These are phyloP conservation scores for Pseudogymnoascus sp. DNA, from an alignment of 2,329 filamentous ascomycete genomes.

Conservation along the genomic window DNA sequence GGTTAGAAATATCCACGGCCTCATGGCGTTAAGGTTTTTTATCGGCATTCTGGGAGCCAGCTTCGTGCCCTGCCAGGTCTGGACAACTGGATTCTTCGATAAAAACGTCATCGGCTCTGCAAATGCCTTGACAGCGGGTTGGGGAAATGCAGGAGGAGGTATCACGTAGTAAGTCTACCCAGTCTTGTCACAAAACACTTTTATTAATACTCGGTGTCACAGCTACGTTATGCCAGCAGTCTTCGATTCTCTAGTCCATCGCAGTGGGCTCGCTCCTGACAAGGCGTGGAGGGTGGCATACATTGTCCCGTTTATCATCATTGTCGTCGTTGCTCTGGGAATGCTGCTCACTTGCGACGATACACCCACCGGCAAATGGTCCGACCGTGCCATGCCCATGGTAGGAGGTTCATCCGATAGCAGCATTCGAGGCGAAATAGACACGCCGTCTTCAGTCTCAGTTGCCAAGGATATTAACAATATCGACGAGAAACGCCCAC, in stretches of 20 bases:
- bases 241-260: slow-evolving; percentile 62
- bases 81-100: slow-evolving; percentile 89
- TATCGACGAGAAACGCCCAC: slow-evolving; percentile 19
- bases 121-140: slow-evolving; percentile 75
- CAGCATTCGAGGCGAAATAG: slow-evolving; percentile 31
- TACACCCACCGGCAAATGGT: slow-evolving; percentile 75
- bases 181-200: slow-evolving; percentile 25
- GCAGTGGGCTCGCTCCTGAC: slow-evolving; percentile 51
- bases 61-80: slow-evolving; percentile 84
- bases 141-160: slow-evolving; percentile 81
- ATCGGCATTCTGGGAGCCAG: slow-evolving; percentile 69
- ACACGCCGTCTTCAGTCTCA: slow-evolving; percentile 41
- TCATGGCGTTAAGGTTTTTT: slow-evolving; percentile 71
- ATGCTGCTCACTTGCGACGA: slow-evolving; percentile 72
- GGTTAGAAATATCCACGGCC: slow-evolving; percentile 55
- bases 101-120: slow-evolving; percentile 85
- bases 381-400: slow-evolving; percentile 49
- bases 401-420: not conserved
- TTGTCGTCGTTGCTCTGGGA: slow-evolving; percentile 54
- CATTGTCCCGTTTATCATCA: slow-evolving; percentile 72
- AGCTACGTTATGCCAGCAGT: slow-evolving; percentile 71
- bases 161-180: slow-evolving; percentile 89
- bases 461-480: slow-evolving; percentile 27
- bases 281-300: slow-evolving; percentile 80
- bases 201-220: not conserved